These are phyloP conservation scores for Boletus fagicola DNA, from an alignment of 768 basidiomycete genomes.

Conservation along the genomic window DNA sequence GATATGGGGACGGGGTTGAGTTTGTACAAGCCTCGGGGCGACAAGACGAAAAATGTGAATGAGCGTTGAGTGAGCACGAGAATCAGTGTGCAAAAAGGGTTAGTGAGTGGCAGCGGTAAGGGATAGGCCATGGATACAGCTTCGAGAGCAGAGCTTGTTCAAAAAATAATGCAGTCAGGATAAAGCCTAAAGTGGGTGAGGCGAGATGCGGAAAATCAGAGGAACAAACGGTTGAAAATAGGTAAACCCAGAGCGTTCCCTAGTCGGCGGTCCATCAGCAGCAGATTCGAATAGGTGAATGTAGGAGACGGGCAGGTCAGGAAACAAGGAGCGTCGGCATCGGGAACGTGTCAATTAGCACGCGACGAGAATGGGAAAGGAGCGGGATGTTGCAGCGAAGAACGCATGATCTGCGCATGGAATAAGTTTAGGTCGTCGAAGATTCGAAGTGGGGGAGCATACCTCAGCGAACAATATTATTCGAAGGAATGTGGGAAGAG, in stretches of 20 bases:
- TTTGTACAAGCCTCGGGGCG: conserved; percentile 11
- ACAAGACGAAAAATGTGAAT: neutral
- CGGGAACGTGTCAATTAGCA: neutral
- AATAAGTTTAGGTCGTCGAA: neutral
- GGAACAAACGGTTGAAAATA: neutral
- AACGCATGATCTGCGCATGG: neutral
- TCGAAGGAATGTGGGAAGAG: conserved; percentile 8
- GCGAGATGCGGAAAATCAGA: neutral
- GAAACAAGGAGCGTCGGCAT: conserved; percentile 5
- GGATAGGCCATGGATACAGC: neutral
- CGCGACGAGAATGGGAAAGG: conserved; percentile 3
- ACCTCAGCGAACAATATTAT: conserved; percentile 18
- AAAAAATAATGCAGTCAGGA: neutral
- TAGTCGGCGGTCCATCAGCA: neutral
- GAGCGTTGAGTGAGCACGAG: conserved; percentile 1
- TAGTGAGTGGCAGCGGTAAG: conserved; percentile 3
- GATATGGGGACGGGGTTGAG: neutral
- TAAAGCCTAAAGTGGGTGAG: neutral
- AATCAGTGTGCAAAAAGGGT: neutral
- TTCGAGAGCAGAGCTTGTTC: neutral
- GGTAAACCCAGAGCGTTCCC: neutral
- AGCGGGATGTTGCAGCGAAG: neutral
- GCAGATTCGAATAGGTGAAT: neutral
- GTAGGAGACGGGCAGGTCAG: neutral
- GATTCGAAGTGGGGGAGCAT: neutral